Base-by-base conservation (phyloP, 768 basidiomycete genomes). In the Amanita fuliginea region DNA sequence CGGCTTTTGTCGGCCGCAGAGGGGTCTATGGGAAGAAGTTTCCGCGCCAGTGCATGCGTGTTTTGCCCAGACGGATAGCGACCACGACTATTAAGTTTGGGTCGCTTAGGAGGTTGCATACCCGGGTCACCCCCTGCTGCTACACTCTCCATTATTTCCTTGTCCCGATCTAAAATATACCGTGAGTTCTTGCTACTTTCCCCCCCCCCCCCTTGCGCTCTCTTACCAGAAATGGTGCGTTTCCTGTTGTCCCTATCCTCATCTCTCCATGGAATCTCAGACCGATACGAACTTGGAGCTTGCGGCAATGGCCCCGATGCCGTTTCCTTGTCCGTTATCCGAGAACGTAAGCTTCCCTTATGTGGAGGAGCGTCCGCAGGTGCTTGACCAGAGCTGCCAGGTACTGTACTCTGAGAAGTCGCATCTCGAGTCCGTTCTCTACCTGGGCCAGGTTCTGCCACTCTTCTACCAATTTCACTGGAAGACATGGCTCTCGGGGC, bases 211-310 rank as follows among this genome's bases (percentile, higher is more conserved):
- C 37, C 42, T 33, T 14, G 21, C 13, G 14, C 14, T 35, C 26
- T 61, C 76, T 55, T 65, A 86, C 86, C 87, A 60, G 82, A 77
- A 30, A 71, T 64, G 19, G 80, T 77, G 49, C 86, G 75, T 66
- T 90, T 90, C 59, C 83, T 70, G 51, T 60, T 69, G 53, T 85
- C 83, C 42, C 79, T 75, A 24, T 83, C 82, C 14, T 86, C 83
- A 8, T 85, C 81, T 53, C 72, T 72, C 49, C 68, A 60, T 37
- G 64, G 62, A 42, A 60, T 42, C 32, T 78, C 77, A 45, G 62
- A 60, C 44, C 76, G 73, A 53, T 74, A 75, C n/a, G 71, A 59
- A 36, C 61, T 62, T 35, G 70, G 67, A 49, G 64, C 67, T 51
- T 71, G 70, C n/a, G 71, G 66, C 50, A 60, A 59, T 3, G 55